phyloP scores from a whole-genome alignment of 257 asterid species.

The Solanum sparsipilum region DNA sequence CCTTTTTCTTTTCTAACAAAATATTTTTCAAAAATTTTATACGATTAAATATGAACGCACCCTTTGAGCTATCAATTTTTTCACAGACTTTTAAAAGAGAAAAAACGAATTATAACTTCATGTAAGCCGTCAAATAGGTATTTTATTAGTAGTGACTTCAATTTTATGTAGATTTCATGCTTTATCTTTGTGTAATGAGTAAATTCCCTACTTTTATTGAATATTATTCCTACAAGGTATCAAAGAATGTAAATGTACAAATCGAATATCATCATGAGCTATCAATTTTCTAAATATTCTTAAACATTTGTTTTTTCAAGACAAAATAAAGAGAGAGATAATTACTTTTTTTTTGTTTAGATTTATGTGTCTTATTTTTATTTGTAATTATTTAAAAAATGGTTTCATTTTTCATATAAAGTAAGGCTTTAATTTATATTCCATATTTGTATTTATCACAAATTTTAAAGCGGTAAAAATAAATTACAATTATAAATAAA shows the following conservation, averaged over 20 bases:
- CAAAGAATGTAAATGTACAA: not conserved
- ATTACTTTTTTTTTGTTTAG: too few species aligned
- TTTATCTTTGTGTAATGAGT: not conserved
- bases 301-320: not conserved
- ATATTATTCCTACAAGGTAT: not conserved
- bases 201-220: not conserved
- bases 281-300: not conserved
- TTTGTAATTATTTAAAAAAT: too few species aligned
- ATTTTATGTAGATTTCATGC: not conserved
- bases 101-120: not conserved
- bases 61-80: not conserved
- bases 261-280: not conserved
- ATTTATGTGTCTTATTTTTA: too few species aligned
- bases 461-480: not conserved
- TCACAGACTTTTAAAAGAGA: not conserved
- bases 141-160: not conserved
- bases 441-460: too few species aligned
- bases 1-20: too few species aligned
- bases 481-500: not conserved
- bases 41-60: not conserved
- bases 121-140: not conserved
- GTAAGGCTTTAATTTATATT: not conserved
- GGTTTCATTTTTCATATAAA: not conserved
- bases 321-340: not conserved
- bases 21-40: too few species aligned